These are phyloP conservation scores for Leishmania turanica DNA, from an alignment of 208 protist genomes.

Conservation along the genomic window DNA sequence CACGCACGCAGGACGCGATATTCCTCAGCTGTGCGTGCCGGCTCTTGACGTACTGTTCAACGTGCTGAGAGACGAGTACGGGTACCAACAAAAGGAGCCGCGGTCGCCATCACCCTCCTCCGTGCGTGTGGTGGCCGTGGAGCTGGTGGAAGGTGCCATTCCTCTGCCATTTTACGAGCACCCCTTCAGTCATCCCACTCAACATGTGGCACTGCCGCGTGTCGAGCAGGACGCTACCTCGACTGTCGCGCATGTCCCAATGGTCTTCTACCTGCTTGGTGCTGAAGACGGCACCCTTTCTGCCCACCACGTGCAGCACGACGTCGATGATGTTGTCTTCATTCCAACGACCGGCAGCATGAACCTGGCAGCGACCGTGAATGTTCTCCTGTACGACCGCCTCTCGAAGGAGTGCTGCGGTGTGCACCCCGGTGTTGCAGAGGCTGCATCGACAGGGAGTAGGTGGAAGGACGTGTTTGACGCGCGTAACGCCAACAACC, in stretches of 20 bases:
- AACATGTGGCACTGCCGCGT: not conserved
- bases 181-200: constrained; percentile 13
- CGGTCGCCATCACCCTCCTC: not conserved
- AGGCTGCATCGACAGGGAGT: not conserved
- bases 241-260: not conserved
- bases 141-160: constrained; percentile 58
- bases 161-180: constrained; percentile 47
- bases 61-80: constrained; percentile 25
- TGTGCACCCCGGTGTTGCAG: not conserved
- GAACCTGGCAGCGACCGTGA: constrained; percentile 72
- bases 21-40: constrained; percentile 41
- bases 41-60: constrained; percentile 46
- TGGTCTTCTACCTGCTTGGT: constrained; percentile 76
- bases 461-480: constrained; percentile 28
- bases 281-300: constrained; percentile 67
- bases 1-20: constrained; percentile 32
- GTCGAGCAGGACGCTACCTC: not conserved
- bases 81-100: not conserved
- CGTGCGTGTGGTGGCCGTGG: constrained; percentile 57
- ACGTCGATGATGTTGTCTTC: constrained; percentile 66
- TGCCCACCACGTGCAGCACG: constrained; percentile 32
- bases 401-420: constrained; percentile 42
- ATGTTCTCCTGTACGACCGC: constrained; percentile 80
- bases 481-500: constrained; percentile 65
- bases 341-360: constrained; percentile 75